A percentile compares a stretch with the other conserved stretches of the same genome.
phyloP scores from a whole-genome alignment of 345 rosid species.

The Eucalyptus pauciflora region DNA sequence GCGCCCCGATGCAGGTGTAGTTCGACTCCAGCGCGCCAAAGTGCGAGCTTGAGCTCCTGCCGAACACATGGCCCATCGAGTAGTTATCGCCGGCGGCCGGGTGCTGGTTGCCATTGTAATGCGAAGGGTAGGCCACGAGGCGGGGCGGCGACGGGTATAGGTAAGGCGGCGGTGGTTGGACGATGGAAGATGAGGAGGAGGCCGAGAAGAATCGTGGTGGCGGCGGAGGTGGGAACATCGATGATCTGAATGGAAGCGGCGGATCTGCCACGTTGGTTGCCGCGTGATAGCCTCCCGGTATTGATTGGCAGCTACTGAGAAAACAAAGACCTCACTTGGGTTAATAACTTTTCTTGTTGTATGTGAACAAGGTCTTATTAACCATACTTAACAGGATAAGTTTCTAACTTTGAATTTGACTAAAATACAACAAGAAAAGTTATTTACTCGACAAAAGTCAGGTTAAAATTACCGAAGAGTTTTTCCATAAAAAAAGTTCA shows the following conservation, averaged over 20 bases:
- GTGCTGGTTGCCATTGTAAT: constrained; percentile 9
- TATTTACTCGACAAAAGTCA: neutral
- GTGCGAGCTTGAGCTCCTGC: constrained; percentile 2
- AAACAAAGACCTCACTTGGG: neutral
- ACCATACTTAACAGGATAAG: neutral
- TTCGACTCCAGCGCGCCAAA: neutral
- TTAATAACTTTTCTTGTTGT: neutral
- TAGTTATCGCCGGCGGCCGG: constrained; percentile 24
- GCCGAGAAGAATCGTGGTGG: constrained; percentile 31
- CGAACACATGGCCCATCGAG: constrained; percentile 51
- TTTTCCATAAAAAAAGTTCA: neutral
- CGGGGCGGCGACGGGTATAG: constrained; percentile 42
- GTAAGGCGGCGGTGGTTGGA: constrained; percentile 22
- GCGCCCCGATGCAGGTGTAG: constrained; percentile 81
- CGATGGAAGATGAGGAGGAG: constrained; percentile 11
- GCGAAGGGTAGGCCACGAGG: constrained; percentile 22
- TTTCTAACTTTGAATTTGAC: neutral
- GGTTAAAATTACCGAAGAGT: neutral
- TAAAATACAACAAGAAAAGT: neutral
- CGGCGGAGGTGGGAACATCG: neutral
- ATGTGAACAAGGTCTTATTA: neutral
- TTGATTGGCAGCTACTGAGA: constrained; percentile 37
- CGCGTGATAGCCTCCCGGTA: constrained; percentile 25
- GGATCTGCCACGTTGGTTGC: constrained; percentile 39
- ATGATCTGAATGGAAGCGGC: constrained; percentile 33